Percentiles rank a stretch among this genome's conserved stretches.
These are phyloP conservation scores for Lagenaria siceraria DNA, from an alignment of 306 rosid genomes.

Conservation along the genomic window DNA sequence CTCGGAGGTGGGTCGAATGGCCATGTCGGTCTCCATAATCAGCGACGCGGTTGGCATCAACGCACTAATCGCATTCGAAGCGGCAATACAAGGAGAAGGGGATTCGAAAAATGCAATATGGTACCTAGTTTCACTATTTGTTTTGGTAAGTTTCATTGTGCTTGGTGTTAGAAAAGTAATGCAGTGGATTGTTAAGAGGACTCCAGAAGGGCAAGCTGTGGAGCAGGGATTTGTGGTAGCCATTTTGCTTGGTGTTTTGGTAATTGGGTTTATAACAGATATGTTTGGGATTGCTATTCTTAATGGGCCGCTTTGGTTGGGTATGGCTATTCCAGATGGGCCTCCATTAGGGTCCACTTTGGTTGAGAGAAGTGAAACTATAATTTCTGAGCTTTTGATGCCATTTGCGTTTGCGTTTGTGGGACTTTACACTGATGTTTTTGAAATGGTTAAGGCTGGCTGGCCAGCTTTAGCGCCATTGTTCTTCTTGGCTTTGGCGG, in stretches of 20 bases:
- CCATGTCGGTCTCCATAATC: slow-evolving; percentile 34
- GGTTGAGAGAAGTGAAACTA: slow-evolving; percentile 24
- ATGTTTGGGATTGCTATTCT: slow-evolving; percentile 41
- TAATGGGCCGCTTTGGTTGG: slow-evolving; percentile 61
- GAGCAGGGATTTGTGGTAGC: slow-evolving; percentile 22
- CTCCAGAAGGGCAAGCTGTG: slow-evolving; percentile 41
- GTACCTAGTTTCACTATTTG: slow-evolving; percentile 22
- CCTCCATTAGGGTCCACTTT: slow-evolving; percentile 54
- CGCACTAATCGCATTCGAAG: slow-evolving; percentile 26
- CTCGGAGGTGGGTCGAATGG: slow-evolving; percentile 47
- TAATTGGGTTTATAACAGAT: slow-evolving; percentile 41
- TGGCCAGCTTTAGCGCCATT: slow-evolving; percentile 38
- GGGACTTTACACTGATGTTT: slow-evolving; percentile 35
- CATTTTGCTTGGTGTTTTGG: slow-evolving; percentile 25
- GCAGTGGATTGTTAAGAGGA: slow-evolving; percentile 20
- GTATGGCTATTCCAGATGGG: slow-evolving; percentile 52
- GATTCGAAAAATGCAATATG: slow-evolving; percentile 11
- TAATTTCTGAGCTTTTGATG: slow-evolving; percentile 34
- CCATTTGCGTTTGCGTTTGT: slow-evolving; percentile 47
- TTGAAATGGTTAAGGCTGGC: slow-evolving; percentile 13
- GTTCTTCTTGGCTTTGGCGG: slow-evolving; percentile 24
- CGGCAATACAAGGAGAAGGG: slow-evolving; percentile 29
- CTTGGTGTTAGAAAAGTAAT: slow-evolving; percentile 13
- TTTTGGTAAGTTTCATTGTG: not conserved
- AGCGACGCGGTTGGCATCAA: slow-evolving; percentile 27